These are phyloP conservation scores for Lactarius sp. DNA, from an alignment of 768 basidiomycete genomes.

Conservation along the genomic window DNA sequence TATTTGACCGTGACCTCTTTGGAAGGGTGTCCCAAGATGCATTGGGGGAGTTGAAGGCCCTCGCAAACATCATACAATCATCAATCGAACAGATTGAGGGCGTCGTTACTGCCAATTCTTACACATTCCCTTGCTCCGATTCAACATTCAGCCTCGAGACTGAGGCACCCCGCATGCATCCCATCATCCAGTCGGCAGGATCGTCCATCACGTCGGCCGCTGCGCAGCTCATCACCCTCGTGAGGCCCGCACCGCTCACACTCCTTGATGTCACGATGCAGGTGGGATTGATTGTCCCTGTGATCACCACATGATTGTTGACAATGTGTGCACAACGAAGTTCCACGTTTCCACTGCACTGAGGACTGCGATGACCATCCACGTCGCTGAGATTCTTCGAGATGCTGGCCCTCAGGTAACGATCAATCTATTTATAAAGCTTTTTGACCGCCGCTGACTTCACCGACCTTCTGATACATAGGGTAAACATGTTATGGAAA, in stretches of 20 bases:
- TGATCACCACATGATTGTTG: neutral
- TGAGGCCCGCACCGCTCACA: slow-evolving; percentile 5
- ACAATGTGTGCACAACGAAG: neutral
- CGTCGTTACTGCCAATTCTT: neutral
- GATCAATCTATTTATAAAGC: neutral
- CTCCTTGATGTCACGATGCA: slow-evolving; percentile 1
- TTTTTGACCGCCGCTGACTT: too few species aligned
- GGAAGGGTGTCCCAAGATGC: neutral
- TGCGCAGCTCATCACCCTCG: slow-evolving; percentile 7
- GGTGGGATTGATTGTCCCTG: neutral
- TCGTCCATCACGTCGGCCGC: slow-evolving; percentile 11
- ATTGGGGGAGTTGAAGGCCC: slow-evolving; percentile 12
- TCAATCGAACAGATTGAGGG: slow-evolving; percentile 6
- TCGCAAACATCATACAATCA: slow-evolving; percentile 5
- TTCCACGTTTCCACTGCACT: slow-evolving; percentile 5
- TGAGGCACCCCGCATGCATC: slow-evolving; percentile 7
- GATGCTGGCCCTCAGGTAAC: slow-evolving; percentile 20
- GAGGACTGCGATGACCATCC: neutral
- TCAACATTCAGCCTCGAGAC: neutral
- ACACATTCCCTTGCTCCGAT: neutral
- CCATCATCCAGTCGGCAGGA: slow-evolving; percentile 1
- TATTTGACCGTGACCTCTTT: neutral
- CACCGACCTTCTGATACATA: neutral
- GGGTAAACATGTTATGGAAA: slow-evolving; percentile 34
- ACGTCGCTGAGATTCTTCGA: slow-evolving; percentile 21